Evolutionary conservation across 169 alveolate species (phyloP), one percentile per base, ranked within the genome.

Genomic region (Plasmodium billcollinsi): DNA sequence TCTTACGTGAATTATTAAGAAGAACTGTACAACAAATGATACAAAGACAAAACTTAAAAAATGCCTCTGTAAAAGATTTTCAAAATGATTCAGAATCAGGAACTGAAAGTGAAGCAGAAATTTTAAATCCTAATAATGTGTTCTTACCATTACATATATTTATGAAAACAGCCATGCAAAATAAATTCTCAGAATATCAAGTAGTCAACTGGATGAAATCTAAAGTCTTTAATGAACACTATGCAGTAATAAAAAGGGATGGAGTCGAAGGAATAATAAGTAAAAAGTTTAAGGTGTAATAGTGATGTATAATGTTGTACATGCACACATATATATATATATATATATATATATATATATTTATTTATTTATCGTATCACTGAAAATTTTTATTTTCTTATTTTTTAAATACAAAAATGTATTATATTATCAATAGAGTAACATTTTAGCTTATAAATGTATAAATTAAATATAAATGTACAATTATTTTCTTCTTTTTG

Each of bases 181-280:
- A 88, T 92, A 94, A 93, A 88, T 94, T 94, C 63, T 94, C 90
- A 50, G 92, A 88, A 11, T 94, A 94, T 59, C 97, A 92, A 47
- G 94, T 94, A 56, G 92, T 83, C 33, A 73, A 94, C 14, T 94
- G 97, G 97, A 86, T 94, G 93, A 92, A 93, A 75, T 94, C 97
- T 0, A 85, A 85, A 43, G 93, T 91, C 12, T 94, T 94, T 76
- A 92, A 92, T 69, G 94, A 91, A 47, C 92, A 90, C 43, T 94
- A 92, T 63, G 72, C 88, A 58, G 88, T 94, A 15, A 74, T 78
- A 47, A 88, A 65, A 29, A 70, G 93, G 58, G 91, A 90, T 65
- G 93, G 94, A 52, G 88, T 59, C 21, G 95, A 94, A 74, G 74
- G 93, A 5, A 94, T 94, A 52, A 89, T 88, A 33, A 89, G 92